Evolutionary conservation across 2,329 filamentous ascomycete genomes (phyloP).

Genomic region (Aspergillus fructus): DNA sequence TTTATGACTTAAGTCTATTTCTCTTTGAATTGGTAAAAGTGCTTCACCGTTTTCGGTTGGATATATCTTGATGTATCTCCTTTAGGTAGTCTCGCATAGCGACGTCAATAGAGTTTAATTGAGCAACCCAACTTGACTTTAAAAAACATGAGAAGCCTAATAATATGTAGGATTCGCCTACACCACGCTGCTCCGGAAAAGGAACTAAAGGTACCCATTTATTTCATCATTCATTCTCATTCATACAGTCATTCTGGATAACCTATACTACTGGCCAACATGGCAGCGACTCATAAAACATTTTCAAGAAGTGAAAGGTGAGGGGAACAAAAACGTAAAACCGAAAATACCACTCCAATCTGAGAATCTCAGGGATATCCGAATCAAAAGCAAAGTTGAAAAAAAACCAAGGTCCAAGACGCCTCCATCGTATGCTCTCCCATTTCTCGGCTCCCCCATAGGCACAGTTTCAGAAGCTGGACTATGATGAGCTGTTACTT

Average conservation of each 20-base stretch:
- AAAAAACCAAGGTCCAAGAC: background rate
- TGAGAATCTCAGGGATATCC: background rate
- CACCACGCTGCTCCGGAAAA: background rate
- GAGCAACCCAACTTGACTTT: background rate
- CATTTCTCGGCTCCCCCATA: too few species aligned
- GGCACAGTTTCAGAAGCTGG: background rate
- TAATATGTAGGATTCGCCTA: background rate
- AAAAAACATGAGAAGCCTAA: background rate
- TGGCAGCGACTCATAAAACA: conserved; percentile 1
- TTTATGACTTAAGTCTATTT: background rate
- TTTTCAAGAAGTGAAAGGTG: background rate
- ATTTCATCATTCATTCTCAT: conserved; percentile 13
- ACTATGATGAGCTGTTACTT: conserved; percentile 18
- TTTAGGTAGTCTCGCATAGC: background rate
- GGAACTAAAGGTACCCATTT: background rate
- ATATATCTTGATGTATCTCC: background rate
- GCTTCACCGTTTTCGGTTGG: background rate
- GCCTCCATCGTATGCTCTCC: background rate
- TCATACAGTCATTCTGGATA: conserved; percentile 10
- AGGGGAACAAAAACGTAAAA: conserved; percentile 6
- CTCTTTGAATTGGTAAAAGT: background rate
- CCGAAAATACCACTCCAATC: background rate
- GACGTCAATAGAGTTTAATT: conserved; percentile 4
- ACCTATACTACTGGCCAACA: background rate
- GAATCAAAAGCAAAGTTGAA: background rate